Evolutionary conservation across 2,329 filamentous ascomycete genomes (phyloP).

Genomic region (Verticillium isaacii): DNA sequence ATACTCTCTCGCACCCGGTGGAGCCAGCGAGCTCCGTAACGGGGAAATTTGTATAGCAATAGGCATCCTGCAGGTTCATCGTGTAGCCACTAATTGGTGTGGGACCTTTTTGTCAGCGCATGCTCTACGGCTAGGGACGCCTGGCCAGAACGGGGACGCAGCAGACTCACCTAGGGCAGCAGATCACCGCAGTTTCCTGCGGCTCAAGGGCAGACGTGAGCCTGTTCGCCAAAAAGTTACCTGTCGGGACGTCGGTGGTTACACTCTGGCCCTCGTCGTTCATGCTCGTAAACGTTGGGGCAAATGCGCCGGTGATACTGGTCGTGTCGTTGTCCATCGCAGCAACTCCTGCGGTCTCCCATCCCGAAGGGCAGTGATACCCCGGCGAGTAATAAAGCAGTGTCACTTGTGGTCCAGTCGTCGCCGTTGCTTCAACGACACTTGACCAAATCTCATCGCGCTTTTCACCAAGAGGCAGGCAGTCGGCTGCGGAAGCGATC

Average conservation of each 20-base stretch:
- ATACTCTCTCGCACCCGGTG: neutral
- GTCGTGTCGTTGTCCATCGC: neutral
- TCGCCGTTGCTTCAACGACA: neutral
- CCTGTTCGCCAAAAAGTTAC: neutral
- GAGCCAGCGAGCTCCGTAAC: neutral
- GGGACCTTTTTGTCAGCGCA: neutral
- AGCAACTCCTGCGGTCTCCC: neutral
- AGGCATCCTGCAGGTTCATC: neutral
- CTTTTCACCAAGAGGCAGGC: neutral
- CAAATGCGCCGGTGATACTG: neutral
- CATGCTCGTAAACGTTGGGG: neutral
- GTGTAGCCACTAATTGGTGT: neutral
- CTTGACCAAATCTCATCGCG: neutral
- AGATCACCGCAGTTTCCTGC: neutral
- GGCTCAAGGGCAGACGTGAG: neutral
- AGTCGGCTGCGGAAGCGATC: neutral
- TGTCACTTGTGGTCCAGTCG: neutral
- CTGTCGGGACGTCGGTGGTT: neutral
- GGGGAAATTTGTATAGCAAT: neutral
- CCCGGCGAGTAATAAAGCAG: neutral
- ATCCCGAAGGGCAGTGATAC: neutral
- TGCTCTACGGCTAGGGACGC: no score
- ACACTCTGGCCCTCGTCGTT: neutral
- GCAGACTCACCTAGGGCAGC: neutral
- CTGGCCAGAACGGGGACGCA: neutral